These are phyloP conservation scores for Cornus kousa DNA, from an alignment of 148 eudicot genomes.

Conservation along the genomic window DNA sequence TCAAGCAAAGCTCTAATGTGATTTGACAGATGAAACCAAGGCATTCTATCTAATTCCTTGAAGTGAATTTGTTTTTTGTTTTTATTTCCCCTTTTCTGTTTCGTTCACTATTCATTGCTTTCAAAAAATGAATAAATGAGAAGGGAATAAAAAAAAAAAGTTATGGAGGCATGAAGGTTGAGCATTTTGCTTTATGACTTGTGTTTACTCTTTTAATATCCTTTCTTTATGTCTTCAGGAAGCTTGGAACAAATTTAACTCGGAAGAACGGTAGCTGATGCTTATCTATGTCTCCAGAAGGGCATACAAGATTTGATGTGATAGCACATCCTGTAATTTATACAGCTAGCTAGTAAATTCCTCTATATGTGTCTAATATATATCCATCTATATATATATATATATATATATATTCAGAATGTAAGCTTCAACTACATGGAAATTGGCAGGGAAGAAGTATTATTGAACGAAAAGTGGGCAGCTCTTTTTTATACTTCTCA, in stretches of 20 bases:
- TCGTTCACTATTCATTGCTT: background rate
- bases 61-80: too few relatives aligned
- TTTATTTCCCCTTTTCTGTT: background rate
- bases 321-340: background rate
- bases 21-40: background rate
- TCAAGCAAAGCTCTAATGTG: too few relatives aligned
- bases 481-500: background rate
- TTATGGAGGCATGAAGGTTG: too few relatives aligned
- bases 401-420: background rate
- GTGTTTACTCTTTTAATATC: background rate
- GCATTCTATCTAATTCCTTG: background rate
- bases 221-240: slow-evolving; percentile 41
- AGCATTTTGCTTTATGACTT: background rate
- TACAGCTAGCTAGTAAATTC: background rate
- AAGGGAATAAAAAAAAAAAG: background rate
- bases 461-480: background rate
- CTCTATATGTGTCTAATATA: too few relatives aligned
- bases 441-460: background rate
- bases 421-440: slow-evolving; percentile 9
- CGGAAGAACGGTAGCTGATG: slow-evolving; percentile 67
- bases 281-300: background rate
- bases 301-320: slow-evolving; percentile 2
- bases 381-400: too few relatives aligned
- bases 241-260: slow-evolving; percentile 92
- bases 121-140: background rate